These are phyloP conservation scores for Phytopythium montanum DNA, from an alignment of 352 stramenopile genomes.

Conservation along the genomic window DNA sequence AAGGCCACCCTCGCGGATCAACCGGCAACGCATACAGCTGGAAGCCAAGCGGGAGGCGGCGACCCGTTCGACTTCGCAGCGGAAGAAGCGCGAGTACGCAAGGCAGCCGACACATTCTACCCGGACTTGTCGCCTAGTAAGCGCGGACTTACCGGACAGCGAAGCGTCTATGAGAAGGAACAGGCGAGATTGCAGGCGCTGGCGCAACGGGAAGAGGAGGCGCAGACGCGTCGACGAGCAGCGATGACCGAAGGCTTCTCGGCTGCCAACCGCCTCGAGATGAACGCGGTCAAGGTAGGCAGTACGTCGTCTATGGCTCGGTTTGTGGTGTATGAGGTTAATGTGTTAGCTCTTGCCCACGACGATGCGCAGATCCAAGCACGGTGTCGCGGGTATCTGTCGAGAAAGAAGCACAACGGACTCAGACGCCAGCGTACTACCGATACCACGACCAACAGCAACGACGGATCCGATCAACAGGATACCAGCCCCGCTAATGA, in stretches of 20 bases:
- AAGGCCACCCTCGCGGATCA: not conserved
- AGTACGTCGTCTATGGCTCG: not conserved
- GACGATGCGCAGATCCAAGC: conserved; percentile 50
- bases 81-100: conserved; percentile 53
- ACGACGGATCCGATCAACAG: not conserved
- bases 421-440: not conserved
- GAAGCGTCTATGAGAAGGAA: conserved; percentile 28
- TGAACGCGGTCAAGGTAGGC: conserved; percentile 37
- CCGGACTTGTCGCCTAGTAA: conserved; percentile 53
- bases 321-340: not conserved
- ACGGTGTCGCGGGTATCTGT: conserved; percentile 47
- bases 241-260: conserved; percentile 11
- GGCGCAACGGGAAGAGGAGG: conserved; percentile 17
- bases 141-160: conserved; percentile 38
- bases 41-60: not conserved
- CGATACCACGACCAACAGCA: not conserved
- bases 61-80: conserved; percentile 40
- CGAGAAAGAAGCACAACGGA: conserved; percentile 13
- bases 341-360: too few relatives aligned
- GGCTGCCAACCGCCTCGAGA: conserved; percentile 40
- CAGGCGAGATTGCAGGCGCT: conserved; percentile 35
- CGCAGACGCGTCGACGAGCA: conserved; percentile 17
- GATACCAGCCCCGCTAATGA: not conserved
- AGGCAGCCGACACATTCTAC: conserved; percentile 56
- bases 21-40: too few relatives aligned